Evolutionary conservation across 2,329 filamentous ascomycete species (phyloP).

Genomic region (Chaetomium sp.): DNA sequence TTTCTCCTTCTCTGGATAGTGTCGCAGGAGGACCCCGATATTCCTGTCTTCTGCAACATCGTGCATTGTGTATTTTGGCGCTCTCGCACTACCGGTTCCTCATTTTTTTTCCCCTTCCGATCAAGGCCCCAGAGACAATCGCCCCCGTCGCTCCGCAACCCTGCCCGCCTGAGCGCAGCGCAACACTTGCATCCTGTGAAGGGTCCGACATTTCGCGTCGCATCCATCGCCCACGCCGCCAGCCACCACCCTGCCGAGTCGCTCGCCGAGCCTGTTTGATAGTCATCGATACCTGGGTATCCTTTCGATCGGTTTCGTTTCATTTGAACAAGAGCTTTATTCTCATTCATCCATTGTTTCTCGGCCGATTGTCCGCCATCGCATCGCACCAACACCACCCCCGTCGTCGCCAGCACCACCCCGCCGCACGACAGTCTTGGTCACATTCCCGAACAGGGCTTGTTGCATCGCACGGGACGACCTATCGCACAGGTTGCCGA

Average conservation of each 20-base stretch:
- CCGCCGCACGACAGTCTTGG: conserved; percentile 17
- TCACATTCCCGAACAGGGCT: conserved; percentile 19
- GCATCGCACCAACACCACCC: conserved; percentile 25
- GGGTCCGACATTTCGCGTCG: conserved; percentile 43
- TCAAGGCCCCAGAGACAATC: conserved; percentile 40
- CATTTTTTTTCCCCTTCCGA: conserved; percentile 26
- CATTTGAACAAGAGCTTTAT: conserved; percentile 46
- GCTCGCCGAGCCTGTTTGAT: conserved; percentile 40
- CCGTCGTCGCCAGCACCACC: conserved; percentile 11
- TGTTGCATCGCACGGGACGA: neutral
- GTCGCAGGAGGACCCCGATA: conserved; percentile 40
- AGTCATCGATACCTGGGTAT: conserved; percentile 39
- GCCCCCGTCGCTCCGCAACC: conserved; percentile 12
- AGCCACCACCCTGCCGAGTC: conserved; percentile 35
- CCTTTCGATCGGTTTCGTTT: conserved; percentile 45
- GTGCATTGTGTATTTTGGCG: conserved; percentile 11
- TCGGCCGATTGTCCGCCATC: conserved; percentile 30
- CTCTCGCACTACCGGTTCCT: conserved; percentile 19
- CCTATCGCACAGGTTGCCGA: conserved; percentile 27
- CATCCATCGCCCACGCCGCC: conserved; percentile 38
- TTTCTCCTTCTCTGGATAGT: conserved; percentile 39
- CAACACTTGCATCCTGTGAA: conserved; percentile 29
- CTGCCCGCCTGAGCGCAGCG: conserved; percentile 33
- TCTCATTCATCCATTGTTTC: conserved; percentile 44
- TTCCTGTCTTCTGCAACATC: conserved; percentile 18